Base-by-base conservation (phyloP, 2,329 filamentous ascomycete species). In the Remersonia thermophila region DNA sequence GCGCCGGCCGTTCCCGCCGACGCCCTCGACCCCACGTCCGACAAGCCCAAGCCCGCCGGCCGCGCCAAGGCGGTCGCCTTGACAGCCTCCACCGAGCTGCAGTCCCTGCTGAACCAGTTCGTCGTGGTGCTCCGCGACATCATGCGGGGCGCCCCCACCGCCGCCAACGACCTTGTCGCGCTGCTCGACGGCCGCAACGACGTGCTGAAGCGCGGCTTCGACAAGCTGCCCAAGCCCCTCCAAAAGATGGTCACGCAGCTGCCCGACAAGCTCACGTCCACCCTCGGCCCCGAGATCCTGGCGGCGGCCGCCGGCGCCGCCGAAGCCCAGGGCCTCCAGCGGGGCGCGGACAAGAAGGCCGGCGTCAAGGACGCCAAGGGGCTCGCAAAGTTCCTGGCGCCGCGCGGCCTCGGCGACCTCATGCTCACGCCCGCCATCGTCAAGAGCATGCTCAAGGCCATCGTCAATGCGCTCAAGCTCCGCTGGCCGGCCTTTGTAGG, bases 111-210 rank as follows among this genome's bases (percentile, higher is more conserved):
- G 35, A 73, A 77, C 36, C 76, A 79, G 43, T 98, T 98, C 67
- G 93, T 85, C 1, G 67, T 86, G 38, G 79, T 95, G 25, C 81
- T 98, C 53, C 91, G 89, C 55, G 91, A 98, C 55, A 72, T 95
- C 12, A 74, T 91, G 51, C 87, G 86, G 54, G 91, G 91, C 43
- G 91, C 85, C 2, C 91, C 91, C 3, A 95, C 89, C 0, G 91
- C 91, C 3, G 94, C 93, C 57, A 71, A 81, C 52, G 91, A 98
- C 55, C 77, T 98, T n/a, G 76, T 66, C 3, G 51, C 54, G 11
- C 66, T 80, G 15, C 57, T 80, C 30, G 71, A 77, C 40, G 72
- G 78, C 52, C 67, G 67, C 41, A 71, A 79, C 51, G 69, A 70
- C 40, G 61, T 67, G n/a, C 62, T 80, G n/a, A 62, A 66, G 28